These are phyloP conservation scores for Dryadomyces quercivorus DNA, from an alignment of 2,329 filamentous ascomycete species.

Conservation along the genomic window DNA sequence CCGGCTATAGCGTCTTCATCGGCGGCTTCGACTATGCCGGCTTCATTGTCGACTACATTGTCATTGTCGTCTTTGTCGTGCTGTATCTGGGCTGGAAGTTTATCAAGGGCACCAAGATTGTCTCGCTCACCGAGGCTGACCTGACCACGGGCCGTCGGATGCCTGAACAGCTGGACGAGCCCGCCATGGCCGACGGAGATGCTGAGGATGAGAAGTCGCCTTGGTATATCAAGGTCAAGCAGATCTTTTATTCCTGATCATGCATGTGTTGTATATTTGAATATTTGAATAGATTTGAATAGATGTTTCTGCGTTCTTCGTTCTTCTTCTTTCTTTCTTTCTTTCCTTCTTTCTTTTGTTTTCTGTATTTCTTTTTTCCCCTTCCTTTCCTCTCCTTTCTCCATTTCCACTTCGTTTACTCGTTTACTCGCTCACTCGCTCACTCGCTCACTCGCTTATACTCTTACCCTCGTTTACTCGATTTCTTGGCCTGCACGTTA, in stretches of 20 bases:
- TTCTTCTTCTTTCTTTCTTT: not conserved
- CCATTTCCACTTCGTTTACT: not conserved
- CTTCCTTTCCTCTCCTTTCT: not conserved
- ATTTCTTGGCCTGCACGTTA: too few relatives aligned
- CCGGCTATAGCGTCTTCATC: conserved; percentile 58
- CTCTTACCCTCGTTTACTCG: not conserved
- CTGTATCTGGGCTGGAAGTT: conserved; percentile 50
- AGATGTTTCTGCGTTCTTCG: not conserved
- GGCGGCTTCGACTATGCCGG: conserved; percentile 39
- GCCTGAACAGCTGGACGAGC: conserved; percentile 18
- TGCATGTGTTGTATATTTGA: not conserved
- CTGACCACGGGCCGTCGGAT: conserved; percentile 37
- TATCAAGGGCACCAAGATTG: conserved; percentile 31
- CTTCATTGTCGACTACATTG: conserved; percentile 54
- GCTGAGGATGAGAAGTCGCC: not conserved
- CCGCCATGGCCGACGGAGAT: not conserved
- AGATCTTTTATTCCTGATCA: not conserved
- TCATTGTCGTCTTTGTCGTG: conserved; percentile 48
- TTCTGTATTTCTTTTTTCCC: not conserved
- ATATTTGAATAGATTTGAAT: not conserved
- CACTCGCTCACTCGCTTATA: too few relatives aligned
- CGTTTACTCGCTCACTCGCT: not conserved
- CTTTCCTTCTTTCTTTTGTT: not conserved
- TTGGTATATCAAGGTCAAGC: conserved; percentile 1
- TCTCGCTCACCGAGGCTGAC: conserved; percentile 38